phyloP scores from a whole-genome alignment of 257 asterid genomes.

The Prunella vulgaris region DNA sequence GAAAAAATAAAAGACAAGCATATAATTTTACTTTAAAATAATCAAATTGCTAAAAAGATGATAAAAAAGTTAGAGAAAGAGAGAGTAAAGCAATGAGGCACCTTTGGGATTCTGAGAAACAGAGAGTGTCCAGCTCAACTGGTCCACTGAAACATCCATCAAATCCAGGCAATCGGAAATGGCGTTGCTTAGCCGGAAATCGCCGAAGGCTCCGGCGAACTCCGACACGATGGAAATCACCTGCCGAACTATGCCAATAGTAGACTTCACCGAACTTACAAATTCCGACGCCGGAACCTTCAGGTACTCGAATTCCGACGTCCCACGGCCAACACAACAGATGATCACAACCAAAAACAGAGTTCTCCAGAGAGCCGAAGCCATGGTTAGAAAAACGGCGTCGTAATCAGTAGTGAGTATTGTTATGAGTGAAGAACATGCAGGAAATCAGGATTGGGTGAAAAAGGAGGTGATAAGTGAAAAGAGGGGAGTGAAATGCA shows the following conservation, averaged over 20 bases:
- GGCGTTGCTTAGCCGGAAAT: constrained; percentile 48
- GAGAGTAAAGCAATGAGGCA: constrained; percentile 27
- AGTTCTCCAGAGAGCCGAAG: not conserved
- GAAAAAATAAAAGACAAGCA: too few relatives aligned
- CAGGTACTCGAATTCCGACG: constrained; percentile 27
- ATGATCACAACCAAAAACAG: constrained; percentile 6
- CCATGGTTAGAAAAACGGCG: not conserved
- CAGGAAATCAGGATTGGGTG: not conserved
- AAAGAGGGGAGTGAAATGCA: not conserved
- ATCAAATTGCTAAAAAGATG: not conserved
- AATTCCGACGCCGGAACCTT: constrained; percentile 48
- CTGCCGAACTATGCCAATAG: constrained; percentile 31
- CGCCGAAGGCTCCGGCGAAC: constrained; percentile 34
- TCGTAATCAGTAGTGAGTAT: not conserved
- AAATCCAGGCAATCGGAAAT: constrained; percentile 60
- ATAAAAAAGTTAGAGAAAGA: not conserved
- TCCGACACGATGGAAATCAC: constrained; percentile 39
- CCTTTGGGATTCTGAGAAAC: constrained; percentile 44
- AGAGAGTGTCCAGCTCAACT: constrained; percentile 39
- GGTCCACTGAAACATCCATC: constrained; percentile 59
- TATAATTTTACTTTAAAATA: not conserved
- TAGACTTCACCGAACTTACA: constrained; percentile 37
- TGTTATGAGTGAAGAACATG: not conserved
- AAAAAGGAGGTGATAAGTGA: not conserved
- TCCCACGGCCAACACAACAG: not conserved